Base-by-base conservation (phyloP, 2,329 filamentous ascomycete genomes). In the Monosporascus cannonballus region DNA sequence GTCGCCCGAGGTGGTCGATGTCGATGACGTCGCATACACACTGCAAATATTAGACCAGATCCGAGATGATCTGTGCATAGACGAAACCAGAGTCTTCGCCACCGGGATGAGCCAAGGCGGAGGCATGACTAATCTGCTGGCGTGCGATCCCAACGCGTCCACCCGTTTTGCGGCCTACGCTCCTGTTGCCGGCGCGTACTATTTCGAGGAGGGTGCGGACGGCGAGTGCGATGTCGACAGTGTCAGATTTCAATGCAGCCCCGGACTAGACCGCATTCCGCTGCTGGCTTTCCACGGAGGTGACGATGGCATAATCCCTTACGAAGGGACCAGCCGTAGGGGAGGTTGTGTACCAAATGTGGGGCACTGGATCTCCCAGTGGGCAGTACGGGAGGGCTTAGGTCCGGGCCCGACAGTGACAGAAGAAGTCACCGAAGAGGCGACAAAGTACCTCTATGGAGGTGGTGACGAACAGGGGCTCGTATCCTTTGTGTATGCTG, bases 251-350 rank as follows among this genome's bases (percentile, higher is more conserved):
- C 62, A 57, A 17, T 76, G 71, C 61, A 61, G 50, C 4, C 67
- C 71, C 0, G 64, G 61, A 4, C 62, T 64, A 48, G 57, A 48
- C 0, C 59, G 66, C 6, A 52, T 77, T 4, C 73, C 75, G 1
- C 66, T 79, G 6, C 60, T 79, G 5, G 74, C 75, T 47, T 71
- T 77, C 30, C 76, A 79, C 57, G 75, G 76, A 6, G 69, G 66
- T 2, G 66, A 55, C 1, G 76, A 79, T 59, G 66, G 56, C 3
- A 73, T 67, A 1, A 74, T 78, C 36, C 58, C 63, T 0, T 78
- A 78, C 53, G 51, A 60, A 1, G 75, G 75, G 1, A 70, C 68
- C 3, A 64, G 64, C 22, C 68, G 72, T 2, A 66, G 68, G 4
- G 69, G 69, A 1, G 71, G 70, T 0, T 69, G 66, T 45, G 54